Conservation (phyloP, 495 filamentous ascomycete species). For the Penicillium herquei region DNA sequence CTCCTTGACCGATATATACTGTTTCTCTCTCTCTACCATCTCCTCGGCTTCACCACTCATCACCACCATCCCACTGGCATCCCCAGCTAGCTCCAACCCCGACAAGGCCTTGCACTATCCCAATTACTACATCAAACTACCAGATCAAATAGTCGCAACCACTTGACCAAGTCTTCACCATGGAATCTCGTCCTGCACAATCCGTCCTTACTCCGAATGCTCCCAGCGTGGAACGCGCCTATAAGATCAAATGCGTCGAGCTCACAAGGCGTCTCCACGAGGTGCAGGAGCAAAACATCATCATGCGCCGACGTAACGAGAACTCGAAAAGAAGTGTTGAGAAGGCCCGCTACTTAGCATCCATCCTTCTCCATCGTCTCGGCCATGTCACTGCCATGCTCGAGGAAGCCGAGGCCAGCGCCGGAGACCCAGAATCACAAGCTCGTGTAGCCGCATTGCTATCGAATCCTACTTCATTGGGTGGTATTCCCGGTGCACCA, state of each 20-base stretch:
- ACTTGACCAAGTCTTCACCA: conserved; percentile 15
- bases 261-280: conserved; percentile 87
- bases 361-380: conserved; percentile 88
- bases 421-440: conserved; percentile 34
- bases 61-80: background rate
- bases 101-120: background rate
- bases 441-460: conserved; percentile 37
- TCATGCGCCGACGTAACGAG: conserved; percentile 72
- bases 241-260: conserved; percentile 95
- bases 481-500: conserved; percentile 17
- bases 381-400: conserved; percentile 78
- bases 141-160: background rate
- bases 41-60: background rate
- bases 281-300: conserved; percentile 84
- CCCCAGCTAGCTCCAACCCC: background rate
- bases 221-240: conserved; percentile 92
- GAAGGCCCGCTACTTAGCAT: conserved; percentile 85
- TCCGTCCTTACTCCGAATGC: conserved; percentile 49
- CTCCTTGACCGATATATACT: too few relatives aligned
- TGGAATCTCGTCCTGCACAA: conserved; percentile 29
- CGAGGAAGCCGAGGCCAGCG: conserved; percentile 40
- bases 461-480: conserved; percentile 25
- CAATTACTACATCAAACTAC: background rate
- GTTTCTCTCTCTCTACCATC: background rate
- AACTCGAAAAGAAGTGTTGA: conserved; percentile 70